A percentile compares a stretch with the other conserved stretches of the same genome.
phyloP scores from a whole-genome alignment of 139 green algal genomes.

The Astrephomene gubernaculifera region DNA sequence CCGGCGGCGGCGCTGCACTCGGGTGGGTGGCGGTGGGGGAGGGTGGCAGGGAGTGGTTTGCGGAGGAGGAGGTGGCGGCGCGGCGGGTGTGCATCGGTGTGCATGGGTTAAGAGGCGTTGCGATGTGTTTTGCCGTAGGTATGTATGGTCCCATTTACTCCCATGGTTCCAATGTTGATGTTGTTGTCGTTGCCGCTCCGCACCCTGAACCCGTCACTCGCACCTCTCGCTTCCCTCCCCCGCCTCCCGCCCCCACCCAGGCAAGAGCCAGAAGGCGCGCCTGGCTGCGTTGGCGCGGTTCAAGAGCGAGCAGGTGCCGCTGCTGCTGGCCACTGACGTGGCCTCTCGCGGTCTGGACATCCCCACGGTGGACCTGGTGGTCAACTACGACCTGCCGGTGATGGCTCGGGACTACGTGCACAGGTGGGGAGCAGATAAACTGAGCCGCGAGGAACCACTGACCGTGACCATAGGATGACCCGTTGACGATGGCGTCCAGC shows the following conservation, averaged over 20 bases:
- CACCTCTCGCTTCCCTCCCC: neutral
- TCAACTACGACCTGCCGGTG: slow-evolving; percentile 82
- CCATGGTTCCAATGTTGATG: no score
- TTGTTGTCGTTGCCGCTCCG: no score
- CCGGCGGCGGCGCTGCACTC: slow-evolving; percentile 72
- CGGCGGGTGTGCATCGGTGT: no score
- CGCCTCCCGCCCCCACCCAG: neutral
- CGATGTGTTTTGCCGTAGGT: no score
- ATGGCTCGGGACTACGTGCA: slow-evolving; percentile 88
- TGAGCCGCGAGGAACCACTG: no score
- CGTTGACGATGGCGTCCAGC: no score
- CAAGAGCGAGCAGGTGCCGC: slow-evolving; percentile 61
- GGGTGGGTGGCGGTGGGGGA: slow-evolving; percentile 32
- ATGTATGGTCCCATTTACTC: no score
- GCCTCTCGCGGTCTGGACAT: slow-evolving; percentile 96
- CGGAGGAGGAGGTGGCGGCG: no score
- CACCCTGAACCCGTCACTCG: no score
- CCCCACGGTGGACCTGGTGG: slow-evolving; percentile 90
- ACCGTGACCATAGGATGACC: no score
- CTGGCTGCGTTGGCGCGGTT: slow-evolving; percentile 85
- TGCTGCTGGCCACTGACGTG: slow-evolving; percentile 91
- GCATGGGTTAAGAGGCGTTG: no score
- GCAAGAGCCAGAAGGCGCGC: slow-evolving; percentile 81
- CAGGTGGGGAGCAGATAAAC: no score
- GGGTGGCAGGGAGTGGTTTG: neutral